Evolutionary conservation across 176 grass and related monocot species (phyloP).

Genomic region (Elymus sibiricus): DNA sequence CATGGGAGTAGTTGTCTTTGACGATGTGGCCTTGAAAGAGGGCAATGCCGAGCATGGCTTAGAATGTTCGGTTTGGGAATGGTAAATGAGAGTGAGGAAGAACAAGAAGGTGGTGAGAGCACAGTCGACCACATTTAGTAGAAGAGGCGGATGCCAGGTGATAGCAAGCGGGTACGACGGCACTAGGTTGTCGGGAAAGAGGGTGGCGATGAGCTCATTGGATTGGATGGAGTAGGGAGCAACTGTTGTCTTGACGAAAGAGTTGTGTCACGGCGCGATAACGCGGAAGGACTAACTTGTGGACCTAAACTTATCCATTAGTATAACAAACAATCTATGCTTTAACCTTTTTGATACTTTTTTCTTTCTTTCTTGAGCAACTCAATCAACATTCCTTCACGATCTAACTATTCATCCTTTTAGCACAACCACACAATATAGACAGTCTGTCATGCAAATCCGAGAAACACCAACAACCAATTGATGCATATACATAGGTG

Average conservation of each 20-base stretch:
- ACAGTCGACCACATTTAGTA: too few species aligned
- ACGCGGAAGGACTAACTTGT: neutral
- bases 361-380: neutral
- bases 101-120: too few species aligned
- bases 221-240: neutral
- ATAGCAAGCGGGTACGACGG: too few species aligned
- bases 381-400: neutral
- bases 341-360: neutral
- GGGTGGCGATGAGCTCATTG: rapidly evolving
- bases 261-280: neutral
- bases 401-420: neutral
- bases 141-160: neutral
- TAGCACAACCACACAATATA: neutral
- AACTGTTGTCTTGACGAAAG: neutral
- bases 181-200: too few species aligned
- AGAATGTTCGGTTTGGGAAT: neutral
- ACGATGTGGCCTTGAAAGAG: neutral
- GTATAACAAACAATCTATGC: neutral
- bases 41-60: neutral
- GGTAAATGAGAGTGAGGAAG: too few species aligned
- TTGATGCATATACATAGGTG: too few species aligned
- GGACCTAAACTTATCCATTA: neutral
- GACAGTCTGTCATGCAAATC: neutral
- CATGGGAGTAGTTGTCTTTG: neutral
- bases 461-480: too few species aligned